phyloP scores from a whole-genome alignment of 2,329 filamentous ascomycete species.

The Fusarium falciforme region DNA sequence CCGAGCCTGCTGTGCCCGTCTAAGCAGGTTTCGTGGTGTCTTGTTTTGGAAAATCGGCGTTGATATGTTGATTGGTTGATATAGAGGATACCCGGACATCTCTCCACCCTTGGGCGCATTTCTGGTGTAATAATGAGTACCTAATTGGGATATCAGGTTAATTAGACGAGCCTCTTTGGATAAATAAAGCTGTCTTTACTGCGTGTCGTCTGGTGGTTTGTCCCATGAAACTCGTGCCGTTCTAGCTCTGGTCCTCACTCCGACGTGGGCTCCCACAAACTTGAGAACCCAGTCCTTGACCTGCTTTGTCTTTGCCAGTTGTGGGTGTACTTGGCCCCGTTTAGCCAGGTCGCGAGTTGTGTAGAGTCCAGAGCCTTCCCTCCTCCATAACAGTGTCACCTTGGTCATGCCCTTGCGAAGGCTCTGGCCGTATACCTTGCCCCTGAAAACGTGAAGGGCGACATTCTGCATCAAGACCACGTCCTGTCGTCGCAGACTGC shows the following conservation, averaged over 20 bases:
- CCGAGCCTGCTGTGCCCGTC: slow-evolving; percentile 41
- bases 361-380: slow-evolving; percentile 68
- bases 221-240: slow-evolving; percentile 50
- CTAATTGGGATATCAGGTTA: background rate
- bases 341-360: slow-evolving; percentile 59
- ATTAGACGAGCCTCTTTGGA: background rate
- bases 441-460: slow-evolving; percentile 78
- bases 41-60: slow-evolving; percentile 26
- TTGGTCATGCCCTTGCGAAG: slow-evolving; percentile 77
- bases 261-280: slow-evolving; percentile 67
- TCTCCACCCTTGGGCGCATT: slow-evolving; percentile 37
- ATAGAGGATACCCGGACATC: slow-evolving; percentile 42
- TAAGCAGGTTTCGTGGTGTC: slow-evolving; percentile 2
- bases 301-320: slow-evolving; percentile 71
- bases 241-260: slow-evolving; percentile 21
- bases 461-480: slow-evolving; percentile 84
- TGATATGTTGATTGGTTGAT: slow-evolving; percentile 24
- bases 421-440: slow-evolving; percentile 86
- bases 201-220: slow-evolving; percentile 55
- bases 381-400: slow-evolving; percentile 71
- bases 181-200: slow-evolving; percentile 40
- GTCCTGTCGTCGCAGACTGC: slow-evolving; percentile 74
- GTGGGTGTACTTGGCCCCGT: slow-evolving; percentile 53
- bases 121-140: slow-evolving; percentile 19
- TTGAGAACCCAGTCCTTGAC: slow-evolving; percentile 81